Conservation (phyloP, 306 rosid genomes). For the Rosa chinensis region DNA sequence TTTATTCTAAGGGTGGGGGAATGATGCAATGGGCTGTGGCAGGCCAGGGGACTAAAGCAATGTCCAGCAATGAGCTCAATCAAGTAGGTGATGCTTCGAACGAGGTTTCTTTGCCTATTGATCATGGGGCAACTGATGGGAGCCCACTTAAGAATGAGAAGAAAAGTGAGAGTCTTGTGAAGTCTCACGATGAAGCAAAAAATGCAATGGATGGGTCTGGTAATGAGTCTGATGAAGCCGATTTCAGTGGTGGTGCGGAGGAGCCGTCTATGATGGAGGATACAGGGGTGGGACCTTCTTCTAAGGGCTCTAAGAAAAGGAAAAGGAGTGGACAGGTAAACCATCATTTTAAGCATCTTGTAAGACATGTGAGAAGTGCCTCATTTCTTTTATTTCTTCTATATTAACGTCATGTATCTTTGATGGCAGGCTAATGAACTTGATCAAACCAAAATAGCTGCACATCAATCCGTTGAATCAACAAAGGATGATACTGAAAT, state of each 20-base stretch:
- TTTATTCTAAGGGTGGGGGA: constrained; percentile 41
- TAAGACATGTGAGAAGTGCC: not conserved
- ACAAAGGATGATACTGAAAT: constrained; percentile 51
- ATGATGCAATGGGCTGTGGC: constrained; percentile 39
- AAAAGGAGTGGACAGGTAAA: constrained; percentile 77
- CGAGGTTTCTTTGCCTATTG: constrained; percentile 47
- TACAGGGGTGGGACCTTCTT: constrained; percentile 52
- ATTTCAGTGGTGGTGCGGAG: constrained; percentile 54
- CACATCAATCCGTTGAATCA: constrained; percentile 44
- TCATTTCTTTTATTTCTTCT: constrained; percentile 3
- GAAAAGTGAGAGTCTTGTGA: constrained; percentile 43
- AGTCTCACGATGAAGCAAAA: constrained; percentile 67
- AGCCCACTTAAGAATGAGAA: constrained; percentile 56
- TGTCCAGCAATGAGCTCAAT: constrained; percentile 35
- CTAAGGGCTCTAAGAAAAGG: constrained; percentile 75
- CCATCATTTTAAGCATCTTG: constrained; percentile 14
- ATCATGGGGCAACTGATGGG: constrained; percentile 48
- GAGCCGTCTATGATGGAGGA: constrained; percentile 60
- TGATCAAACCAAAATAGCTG: constrained; percentile 45
- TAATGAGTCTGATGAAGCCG: constrained; percentile 73
- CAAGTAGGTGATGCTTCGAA: constrained; percentile 47
- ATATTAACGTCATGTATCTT: constrained; percentile 17
- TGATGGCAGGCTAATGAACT: constrained; percentile 60
- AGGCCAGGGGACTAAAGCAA: constrained; percentile 43
- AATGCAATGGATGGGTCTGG: constrained; percentile 44